phyloP scores from a whole-genome alignment of 116 monocot species.

The Thalassia testudinum region DNA sequence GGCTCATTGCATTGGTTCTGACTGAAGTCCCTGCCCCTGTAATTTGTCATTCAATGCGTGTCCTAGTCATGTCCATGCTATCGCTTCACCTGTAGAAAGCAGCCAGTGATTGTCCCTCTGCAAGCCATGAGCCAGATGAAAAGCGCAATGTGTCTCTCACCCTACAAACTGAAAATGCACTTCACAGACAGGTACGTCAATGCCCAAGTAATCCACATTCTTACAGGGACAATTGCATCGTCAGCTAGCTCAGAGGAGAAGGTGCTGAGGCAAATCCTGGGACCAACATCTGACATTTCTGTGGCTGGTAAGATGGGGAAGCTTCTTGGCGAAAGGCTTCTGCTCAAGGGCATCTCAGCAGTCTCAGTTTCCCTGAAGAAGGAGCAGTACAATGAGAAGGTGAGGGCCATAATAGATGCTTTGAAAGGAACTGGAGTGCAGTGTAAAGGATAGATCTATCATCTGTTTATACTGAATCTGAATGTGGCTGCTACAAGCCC shows the following conservation, averaged over 20 bases:
- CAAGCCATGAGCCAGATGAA: too few species aligned
- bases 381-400: constrained; percentile 69
- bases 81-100: too few species aligned
- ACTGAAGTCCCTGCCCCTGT: too few species aligned
- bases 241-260: constrained; percentile 89
- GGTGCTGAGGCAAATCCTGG: constrained; percentile 47
- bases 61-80: too few species aligned
- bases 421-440: constrained; percentile 69
- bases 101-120: too few species aligned
- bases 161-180: constrained; percentile 64
- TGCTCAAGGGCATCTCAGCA: constrained; percentile 56
- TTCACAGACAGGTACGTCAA: constrained; percentile 58
- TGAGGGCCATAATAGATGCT: constrained; percentile 58
- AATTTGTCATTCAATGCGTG: too few species aligned
- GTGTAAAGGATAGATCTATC: too few species aligned
- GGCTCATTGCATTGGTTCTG: too few species aligned
- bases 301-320: constrained; percentile 83
- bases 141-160: constrained; percentile 49
- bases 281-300: constrained; percentile 43
- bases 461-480: too few species aligned
- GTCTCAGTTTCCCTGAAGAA: constrained; percentile 45
- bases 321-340: constrained; percentile 62
- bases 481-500: too few species aligned
- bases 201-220: constrained; percentile 71
- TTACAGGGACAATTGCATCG: constrained; percentile 55